phyloP scores from a whole-genome alignment of 495 filamentous ascomycete genomes.

The Talaromyces thailandensis region DNA sequence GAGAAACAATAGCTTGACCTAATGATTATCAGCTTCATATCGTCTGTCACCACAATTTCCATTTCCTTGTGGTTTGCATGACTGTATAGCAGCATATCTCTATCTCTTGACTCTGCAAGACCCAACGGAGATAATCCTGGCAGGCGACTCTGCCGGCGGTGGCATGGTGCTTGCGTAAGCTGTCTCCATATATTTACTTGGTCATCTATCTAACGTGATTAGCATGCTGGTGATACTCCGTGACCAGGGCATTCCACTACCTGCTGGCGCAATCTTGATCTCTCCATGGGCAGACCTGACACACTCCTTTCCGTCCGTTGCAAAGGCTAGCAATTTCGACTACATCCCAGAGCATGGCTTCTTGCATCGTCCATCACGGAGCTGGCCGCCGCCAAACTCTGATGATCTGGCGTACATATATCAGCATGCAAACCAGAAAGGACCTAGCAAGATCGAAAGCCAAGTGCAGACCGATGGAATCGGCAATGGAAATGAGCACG shows the following conservation, averaged over 20 bases:
- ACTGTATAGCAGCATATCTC: conserved; percentile 81
- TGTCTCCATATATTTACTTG: neutral
- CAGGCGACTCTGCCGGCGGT: conserved; percentile 85
- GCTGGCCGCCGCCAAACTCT: conserved; percentile 85
- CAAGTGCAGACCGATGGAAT: conserved; percentile 8
- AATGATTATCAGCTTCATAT: conserved; percentile 51
- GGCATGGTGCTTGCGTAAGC: conserved; percentile 67
- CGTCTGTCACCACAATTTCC: conserved; percentile 88
- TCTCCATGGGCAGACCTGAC: conserved; percentile 92
- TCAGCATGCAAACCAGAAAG: conserved; percentile 22
- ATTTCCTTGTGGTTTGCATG: conserved; percentile 84
- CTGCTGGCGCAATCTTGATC: conserved; percentile 82
- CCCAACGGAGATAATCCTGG: conserved; percentile 68
- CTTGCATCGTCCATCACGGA: conserved; percentile 67
- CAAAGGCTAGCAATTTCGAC: conserved; percentile 60
- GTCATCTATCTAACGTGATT: conserved; percentile 11
- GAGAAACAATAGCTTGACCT: conserved; percentile 9
- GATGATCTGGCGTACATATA: conserved; percentile 51
- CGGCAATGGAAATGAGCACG: conserved; percentile 11
- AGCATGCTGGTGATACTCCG: conserved; percentile 71
- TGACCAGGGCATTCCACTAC: conserved; percentile 71
- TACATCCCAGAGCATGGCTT: conserved; percentile 87
- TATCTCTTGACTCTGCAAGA: conserved; percentile 66
- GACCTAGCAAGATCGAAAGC: conserved; percentile 16
- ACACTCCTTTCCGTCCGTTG: conserved; percentile 87